phyloP scores from a whole-genome alignment of 768 basidiomycete genomes.

The Antrodiella citrinella region DNA sequence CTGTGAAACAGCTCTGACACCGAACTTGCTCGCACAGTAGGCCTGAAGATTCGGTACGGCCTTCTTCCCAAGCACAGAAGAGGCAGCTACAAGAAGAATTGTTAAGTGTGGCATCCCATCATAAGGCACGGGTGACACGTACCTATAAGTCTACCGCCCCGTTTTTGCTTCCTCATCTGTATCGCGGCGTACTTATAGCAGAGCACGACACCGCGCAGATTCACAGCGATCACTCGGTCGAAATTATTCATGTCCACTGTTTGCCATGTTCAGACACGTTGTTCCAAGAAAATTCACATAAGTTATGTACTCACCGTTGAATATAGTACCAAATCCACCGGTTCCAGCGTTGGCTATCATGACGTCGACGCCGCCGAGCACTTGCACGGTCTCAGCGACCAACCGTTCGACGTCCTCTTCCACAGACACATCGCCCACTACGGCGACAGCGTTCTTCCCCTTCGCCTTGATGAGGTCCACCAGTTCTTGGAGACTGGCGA shows the following conservation, averaged over 20 bases:
- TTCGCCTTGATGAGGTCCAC: slow-evolving; percentile 10
- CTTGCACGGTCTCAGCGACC: slow-evolving; percentile 21
- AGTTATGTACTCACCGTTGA: slow-evolving; percentile 13
- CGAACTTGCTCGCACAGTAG: slow-evolving; percentile 21
- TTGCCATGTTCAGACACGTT: background rate
- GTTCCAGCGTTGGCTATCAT: slow-evolving; percentile 23
- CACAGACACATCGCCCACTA: slow-evolving; percentile 31
- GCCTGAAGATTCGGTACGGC: slow-evolving; percentile 7
- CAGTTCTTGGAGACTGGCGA: slow-evolving; percentile 6
- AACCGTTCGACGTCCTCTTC: slow-evolving; percentile 35
- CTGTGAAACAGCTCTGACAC: slow-evolving; percentile 19
- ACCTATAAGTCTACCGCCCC: slow-evolving; percentile 32
- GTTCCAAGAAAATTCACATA: slow-evolving; percentile 2
- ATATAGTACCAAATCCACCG: slow-evolving; percentile 3
- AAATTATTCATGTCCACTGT: slow-evolving; percentile 15
- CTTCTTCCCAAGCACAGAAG: slow-evolving; percentile 16
- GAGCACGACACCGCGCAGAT: slow-evolving; percentile 26
- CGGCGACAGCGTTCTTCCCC: slow-evolving; percentile 15
- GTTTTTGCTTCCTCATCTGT: slow-evolving; percentile 33
- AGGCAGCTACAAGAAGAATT: slow-evolving; percentile 9
- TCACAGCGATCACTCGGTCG: slow-evolving; percentile 23
- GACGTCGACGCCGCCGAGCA: slow-evolving; percentile 38
- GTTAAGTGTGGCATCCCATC: background rate
- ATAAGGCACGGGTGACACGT: background rate
- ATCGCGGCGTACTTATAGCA: slow-evolving; percentile 32